Percentiles rank a stretch among this genome's conserved stretches.
phyloP scores from a whole-genome alignment of 495 filamentous ascomycete genomes.

The Halenospora varia region DNA sequence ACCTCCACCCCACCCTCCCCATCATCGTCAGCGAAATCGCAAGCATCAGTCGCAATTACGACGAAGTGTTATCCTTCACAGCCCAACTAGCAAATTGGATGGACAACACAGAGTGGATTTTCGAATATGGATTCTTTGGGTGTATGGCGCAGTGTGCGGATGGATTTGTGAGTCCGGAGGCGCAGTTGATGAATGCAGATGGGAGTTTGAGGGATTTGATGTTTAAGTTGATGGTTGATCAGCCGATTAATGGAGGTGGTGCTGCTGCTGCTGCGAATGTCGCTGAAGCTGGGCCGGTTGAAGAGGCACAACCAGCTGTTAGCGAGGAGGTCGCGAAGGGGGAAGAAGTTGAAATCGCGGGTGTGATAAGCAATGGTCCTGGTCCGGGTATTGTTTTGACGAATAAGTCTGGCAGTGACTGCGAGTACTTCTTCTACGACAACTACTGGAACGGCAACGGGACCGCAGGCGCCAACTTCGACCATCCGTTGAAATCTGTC shows the following conservation, averaged over 20 bases:
- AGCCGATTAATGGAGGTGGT: slow-evolving; percentile 9
- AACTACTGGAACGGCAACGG: slow-evolving; percentile 43
- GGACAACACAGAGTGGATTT: slow-evolving; percentile 33
- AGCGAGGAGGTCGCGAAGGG: too few species aligned
- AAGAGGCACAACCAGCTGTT: too few species aligned
- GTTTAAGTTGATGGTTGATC: slow-evolving; percentile 6
- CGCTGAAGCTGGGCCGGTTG: too few species aligned
- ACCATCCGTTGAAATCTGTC: slow-evolving; percentile 33
- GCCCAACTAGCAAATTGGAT: slow-evolving; percentile 36
- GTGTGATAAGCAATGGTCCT: too few species aligned
- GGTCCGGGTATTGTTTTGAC: slow-evolving; percentile 34
- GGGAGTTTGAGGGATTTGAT: slow-evolving; percentile 33
- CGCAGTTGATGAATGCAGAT: slow-evolving; percentile 38
- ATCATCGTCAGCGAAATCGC: slow-evolving; percentile 40
- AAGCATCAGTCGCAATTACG: slow-evolving; percentile 30
- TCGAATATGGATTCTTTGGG: slow-evolving; percentile 40
- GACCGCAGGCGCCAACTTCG: slow-evolving; percentile 39
- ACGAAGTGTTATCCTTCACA: slow-evolving; percentile 34
- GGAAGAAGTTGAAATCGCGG: too few species aligned
- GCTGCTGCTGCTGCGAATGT: too few species aligned
- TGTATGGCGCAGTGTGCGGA: slow-evolving; percentile 37
- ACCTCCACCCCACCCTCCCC: slow-evolving; percentile 26
- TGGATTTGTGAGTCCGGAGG: slow-evolving; percentile 36
- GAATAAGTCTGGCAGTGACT: slow-evolving; percentile 27
- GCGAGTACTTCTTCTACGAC: slow-evolving; percentile 35